Percentiles rank a stretch among this genome's conserved stretches.
These are phyloP conservation scores for Apiotrichum laibachii DNA, from an alignment of 1,284 basidiomycete species.

Conservation along the genomic window DNA sequence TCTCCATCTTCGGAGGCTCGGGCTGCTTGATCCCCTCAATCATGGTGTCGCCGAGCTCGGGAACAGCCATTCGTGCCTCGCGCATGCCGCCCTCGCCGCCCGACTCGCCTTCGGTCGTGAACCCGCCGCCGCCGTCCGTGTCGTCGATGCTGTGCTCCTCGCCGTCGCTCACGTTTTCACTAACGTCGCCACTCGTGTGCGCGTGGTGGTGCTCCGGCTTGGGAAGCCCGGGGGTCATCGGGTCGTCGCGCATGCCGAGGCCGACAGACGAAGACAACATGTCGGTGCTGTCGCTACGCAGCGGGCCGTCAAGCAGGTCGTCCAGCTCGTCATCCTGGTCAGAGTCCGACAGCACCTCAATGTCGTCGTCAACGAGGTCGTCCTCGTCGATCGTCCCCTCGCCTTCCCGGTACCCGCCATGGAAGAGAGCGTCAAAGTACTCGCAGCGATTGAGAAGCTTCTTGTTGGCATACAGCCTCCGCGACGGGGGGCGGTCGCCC, in stretches of 20 bases:
- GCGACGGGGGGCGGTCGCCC: constrained; percentile 13
- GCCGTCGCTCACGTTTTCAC: constrained; percentile 7
- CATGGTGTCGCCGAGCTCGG: too few relatives aligned
- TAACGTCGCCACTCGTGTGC: constrained; percentile 2
- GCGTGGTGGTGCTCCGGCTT: not conserved
- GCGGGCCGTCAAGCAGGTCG: constrained; percentile 6
- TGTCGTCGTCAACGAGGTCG: constrained; percentile 34
- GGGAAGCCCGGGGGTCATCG: not conserved
- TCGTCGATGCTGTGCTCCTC: constrained; percentile 17
- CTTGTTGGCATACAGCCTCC: constrained; percentile 58
- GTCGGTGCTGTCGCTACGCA: constrained; percentile 7
- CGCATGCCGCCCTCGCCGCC: not conserved
- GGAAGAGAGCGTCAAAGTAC: constrained; percentile 62
- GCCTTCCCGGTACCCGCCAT: constrained; percentile 44
- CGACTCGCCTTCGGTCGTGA: constrained; percentile 2
- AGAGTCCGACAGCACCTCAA: constrained; percentile 44
- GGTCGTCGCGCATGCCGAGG: not conserved
- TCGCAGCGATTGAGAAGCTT: constrained; percentile 67
- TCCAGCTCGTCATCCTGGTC: constrained; percentile 47
- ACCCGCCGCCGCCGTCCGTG: constrained; percentile 6
- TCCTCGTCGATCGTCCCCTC: constrained; percentile 34
- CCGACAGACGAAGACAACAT: constrained; percentile 2
- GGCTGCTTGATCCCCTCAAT: not conserved
- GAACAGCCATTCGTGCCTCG: too few relatives aligned
- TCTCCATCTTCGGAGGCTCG: not conserved